These are phyloP conservation scores for Jatropha curcas DNA, from an alignment of 345 rosid genomes.

Conservation along the genomic window DNA sequence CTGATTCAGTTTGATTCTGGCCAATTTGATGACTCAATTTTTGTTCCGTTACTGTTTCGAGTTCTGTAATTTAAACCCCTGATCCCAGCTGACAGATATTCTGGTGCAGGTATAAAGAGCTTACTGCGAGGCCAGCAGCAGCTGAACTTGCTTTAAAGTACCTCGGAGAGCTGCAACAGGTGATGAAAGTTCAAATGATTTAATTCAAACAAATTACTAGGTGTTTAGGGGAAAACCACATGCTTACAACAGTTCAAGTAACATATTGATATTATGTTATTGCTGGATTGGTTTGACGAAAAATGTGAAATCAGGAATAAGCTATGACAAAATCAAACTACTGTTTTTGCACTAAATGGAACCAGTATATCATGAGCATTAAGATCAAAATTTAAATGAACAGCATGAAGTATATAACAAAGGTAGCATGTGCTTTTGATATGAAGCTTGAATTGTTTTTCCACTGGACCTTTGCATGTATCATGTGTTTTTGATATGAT, in stretches of 20 bases:
- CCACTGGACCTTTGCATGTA: no score
- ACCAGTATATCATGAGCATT: not conserved
- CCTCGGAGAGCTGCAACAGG: constrained; percentile 71
- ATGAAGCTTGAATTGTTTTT: no score
- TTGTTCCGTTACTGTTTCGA: no score
- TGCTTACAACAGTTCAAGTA: no score
- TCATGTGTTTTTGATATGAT: not conserved
- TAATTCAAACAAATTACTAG: not conserved
- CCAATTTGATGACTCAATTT: no score
- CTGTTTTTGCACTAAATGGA: not conserved
- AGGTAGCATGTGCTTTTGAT: no score
- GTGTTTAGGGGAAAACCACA: not conserved
- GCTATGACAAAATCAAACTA: not conserved
- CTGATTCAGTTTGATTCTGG: no score
- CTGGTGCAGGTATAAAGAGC: constrained; percentile 67
- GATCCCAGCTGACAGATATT: constrained; percentile 4
- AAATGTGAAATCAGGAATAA: not conserved
- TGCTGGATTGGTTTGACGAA: not conserved
- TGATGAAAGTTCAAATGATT: constrained; percentile 26
- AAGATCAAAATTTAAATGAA: not conserved
- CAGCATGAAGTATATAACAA: not conserved
- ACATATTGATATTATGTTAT: no score
- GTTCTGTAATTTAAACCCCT: no score
- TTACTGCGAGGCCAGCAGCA: constrained; percentile 78
- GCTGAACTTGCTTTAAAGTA: constrained; percentile 57